Conservation (phyloP, 169 alveolate species). For the Cryptosporidium meleagridis region DNA sequence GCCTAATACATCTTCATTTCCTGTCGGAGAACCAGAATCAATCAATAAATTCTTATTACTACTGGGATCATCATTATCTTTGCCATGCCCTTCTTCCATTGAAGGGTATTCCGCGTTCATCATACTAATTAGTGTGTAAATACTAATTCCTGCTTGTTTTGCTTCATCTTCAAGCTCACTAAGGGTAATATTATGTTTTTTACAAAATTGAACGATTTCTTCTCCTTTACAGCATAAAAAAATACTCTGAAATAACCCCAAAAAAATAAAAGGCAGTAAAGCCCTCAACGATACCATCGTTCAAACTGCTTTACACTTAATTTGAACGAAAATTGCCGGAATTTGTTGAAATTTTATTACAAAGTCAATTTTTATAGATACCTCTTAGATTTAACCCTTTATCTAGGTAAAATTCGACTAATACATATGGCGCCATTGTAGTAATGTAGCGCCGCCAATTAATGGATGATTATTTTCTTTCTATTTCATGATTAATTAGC, state of each 20-base stretch:
- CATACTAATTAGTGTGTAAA: background rate
- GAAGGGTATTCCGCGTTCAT: slow-evolving; percentile 23
- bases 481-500: background rate
- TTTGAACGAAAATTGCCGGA: background rate
- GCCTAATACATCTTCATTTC: slow-evolving; percentile 38
- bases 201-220: slow-evolving; percentile 18
- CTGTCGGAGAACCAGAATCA: background rate
- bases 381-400: background rate
- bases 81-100: background rate
- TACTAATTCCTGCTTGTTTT: slow-evolving; percentile 10
- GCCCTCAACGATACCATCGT: background rate
- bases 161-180: slow-evolving; percentile 51
- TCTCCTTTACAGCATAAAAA: background rate
- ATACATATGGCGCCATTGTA: background rate
- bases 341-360: background rate
- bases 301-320: background rate
- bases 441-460: background rate
- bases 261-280: background rate
- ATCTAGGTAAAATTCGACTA: slow-evolving; percentile 50
- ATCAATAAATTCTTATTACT: background rate
- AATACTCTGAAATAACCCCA: background rate
- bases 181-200: background rate
- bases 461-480: background rate
- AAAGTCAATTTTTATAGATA: background rate
- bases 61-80: background rate